Base-by-base conservation (phyloP, 306 rosid genomes). In the Vigna hirtella region DNA sequence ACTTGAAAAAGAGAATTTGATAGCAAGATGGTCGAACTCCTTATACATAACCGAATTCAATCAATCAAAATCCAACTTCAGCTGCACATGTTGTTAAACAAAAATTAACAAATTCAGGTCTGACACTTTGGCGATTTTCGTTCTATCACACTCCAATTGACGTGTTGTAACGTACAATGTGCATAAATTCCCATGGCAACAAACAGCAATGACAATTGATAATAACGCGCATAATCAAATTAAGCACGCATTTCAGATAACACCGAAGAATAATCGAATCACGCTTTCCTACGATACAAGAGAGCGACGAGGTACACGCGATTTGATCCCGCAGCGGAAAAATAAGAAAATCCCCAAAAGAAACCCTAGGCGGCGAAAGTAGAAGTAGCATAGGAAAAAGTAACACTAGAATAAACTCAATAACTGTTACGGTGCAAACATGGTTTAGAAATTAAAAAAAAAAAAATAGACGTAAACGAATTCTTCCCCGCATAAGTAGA, bases 281-380 rank as follows among this genome's bases (percentile, higher is more conserved):
- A 7, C 20, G 50, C n/a, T 22, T 79, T 9, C 32, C 48, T 45
- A 34, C 15, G 36, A 53, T 28, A 77, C 28, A 53, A 43, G n/a
- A 26, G 22, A 53, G n/a, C n/a, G 50, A 45, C 49, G 49, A 43
- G 14, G 49, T 45, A 45, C 1, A 45, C 50, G 50, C 16, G 15
- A 42, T 42, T 2, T 13, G 13, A 42, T 42, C 47, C 47, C 47
- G 47, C 47, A 42, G 4, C 36, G 1, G 66, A 70, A 17, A 9
- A 53, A 47, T 24, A 55, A 56, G 16, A 73, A 66, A 83, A 81
- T 81, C 68, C 85, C 85, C 56, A 61, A 75, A 81, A 16, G 28
- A n/a, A 72, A 72, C 51, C 79, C 82, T 65, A 77, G 14, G 9
- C 64, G 6, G 30, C 9, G 4, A 2, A 56, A 57, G 24, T 48